These are phyloP conservation scores for Cordyceps cateniannulata DNA, from an alignment of 2,329 filamentous ascomycete species.

Conservation along the genomic window DNA sequence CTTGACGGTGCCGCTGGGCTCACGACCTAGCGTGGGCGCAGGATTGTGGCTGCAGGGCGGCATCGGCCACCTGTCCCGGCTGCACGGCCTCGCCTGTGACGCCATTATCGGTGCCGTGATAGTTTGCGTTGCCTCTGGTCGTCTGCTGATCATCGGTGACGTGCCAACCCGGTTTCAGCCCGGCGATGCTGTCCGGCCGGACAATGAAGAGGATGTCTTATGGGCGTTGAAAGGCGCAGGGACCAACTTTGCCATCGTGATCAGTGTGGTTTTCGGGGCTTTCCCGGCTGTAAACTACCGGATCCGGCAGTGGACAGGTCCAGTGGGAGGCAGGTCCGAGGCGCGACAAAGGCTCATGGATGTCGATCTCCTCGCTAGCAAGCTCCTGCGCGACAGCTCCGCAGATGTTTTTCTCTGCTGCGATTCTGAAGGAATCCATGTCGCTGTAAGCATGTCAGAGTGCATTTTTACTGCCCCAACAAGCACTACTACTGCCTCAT, in stretches of 20 bases:
- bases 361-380: conserved; percentile 34
- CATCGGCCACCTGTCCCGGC: conserved; percentile 51
- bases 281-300: conserved; percentile 14
- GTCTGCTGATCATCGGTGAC: conserved; percentile 38
- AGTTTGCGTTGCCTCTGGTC: conserved; percentile 41
- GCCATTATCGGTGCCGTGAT: conserved; percentile 52
- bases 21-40: conserved; percentile 54
- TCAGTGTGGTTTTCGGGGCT: conserved; percentile 46
- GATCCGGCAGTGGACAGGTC: background rate
- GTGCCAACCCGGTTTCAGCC: conserved; percentile 41
- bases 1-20: conserved; percentile 51
- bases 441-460: conserved; percentile 36
- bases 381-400: conserved; percentile 38
- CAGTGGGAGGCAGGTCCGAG: conserved; percentile 16
- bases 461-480: conserved; percentile 30
- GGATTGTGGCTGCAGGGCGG: conserved; percentile 60
- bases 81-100: conserved; percentile 53
- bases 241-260: conserved; percentile 52
- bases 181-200: conserved; percentile 30
- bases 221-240: conserved; percentile 55
- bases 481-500: conserved; percentile 23
- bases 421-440: conserved; percentile 34
- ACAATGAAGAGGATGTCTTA: conserved; percentile 45
- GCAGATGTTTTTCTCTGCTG: conserved; percentile 51
- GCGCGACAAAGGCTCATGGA: conserved; percentile 29